A percentile compares a stretch with the other conserved stretches of the same genome.
These are phyloP conservation scores for Cercospora sp. DNA, from an alignment of 2,329 filamentous ascomycete genomes.

Conservation along the genomic window DNA sequence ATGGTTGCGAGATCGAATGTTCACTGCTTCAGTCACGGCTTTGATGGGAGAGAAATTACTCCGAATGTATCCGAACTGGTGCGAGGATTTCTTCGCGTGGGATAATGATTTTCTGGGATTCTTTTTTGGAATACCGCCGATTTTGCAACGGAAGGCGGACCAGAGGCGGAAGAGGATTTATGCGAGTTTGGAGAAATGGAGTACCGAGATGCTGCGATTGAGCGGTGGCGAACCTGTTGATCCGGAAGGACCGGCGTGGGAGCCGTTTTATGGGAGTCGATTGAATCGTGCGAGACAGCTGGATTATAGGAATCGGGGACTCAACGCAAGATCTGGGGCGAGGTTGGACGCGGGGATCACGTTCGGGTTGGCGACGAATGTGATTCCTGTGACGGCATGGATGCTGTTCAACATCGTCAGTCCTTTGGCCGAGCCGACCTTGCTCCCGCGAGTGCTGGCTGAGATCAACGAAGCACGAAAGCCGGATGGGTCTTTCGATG, in stretches of 20 bases:
- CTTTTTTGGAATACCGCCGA: slow-evolving; percentile 35
- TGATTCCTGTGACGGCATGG: slow-evolving; percentile 38
- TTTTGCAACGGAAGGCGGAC: slow-evolving; percentile 32
- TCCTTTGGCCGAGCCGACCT: slow-evolving; percentile 28
- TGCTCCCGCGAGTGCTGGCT: slow-evolving; percentile 33
- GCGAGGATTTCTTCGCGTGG: slow-evolving; percentile 37
- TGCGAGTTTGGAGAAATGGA: slow-evolving; percentile 33
- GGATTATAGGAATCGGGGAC: slow-evolving; percentile 29
- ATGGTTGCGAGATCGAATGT: slow-evolving; percentile 37
- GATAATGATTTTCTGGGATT: slow-evolving; percentile 35
- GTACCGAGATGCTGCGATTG: slow-evolving; percentile 29
- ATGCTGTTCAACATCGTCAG: slow-evolving; percentile 40
- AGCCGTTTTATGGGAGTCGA: slow-evolving; percentile 36
- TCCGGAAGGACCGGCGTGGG: slow-evolving; percentile 32
- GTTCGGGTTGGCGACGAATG: slow-evolving; percentile 38
- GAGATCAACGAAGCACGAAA: slow-evolving; percentile 32
- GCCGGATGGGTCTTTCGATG: slow-evolving; percentile 33
- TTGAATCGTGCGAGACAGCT: slow-evolving; percentile 36
- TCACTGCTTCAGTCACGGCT: slow-evolving; percentile 36
- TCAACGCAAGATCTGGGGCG: slow-evolving; percentile 29
- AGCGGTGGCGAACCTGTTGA: slow-evolving; percentile 33
- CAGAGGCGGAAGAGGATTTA: slow-evolving; percentile 29
- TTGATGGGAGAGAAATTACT: slow-evolving; percentile 36
- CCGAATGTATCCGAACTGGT: slow-evolving; percentile 35
- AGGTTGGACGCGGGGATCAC: slow-evolving; percentile 37